Evolutionary conservation across 495 filamentous ascomycete species (phyloP).

Genomic region (Podospora bellae-mahoneyi): DNA sequence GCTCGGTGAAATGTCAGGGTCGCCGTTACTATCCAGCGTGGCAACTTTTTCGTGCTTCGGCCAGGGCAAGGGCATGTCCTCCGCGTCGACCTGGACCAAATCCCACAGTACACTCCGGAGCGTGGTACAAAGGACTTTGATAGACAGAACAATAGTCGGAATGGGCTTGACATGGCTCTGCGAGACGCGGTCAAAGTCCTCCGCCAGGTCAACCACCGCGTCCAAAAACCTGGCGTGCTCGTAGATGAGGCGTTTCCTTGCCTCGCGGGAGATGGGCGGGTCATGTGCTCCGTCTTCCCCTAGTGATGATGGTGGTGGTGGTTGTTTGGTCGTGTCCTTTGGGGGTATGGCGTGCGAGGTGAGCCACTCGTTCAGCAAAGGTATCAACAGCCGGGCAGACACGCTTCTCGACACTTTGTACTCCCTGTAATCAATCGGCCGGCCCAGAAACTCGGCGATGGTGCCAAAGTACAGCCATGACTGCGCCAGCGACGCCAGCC

Average conservation of each 20-base stretch:
- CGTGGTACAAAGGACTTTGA: constrained; percentile 27
- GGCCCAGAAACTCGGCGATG: constrained; percentile 29
- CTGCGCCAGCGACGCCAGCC: constrained; percentile 25
- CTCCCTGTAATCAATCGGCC: constrained; percentile 22
- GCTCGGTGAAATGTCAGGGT: constrained; percentile 18
- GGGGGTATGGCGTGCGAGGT: constrained; percentile 7
- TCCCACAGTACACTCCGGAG: constrained; percentile 21
- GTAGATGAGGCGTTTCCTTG: constrained; percentile 16
- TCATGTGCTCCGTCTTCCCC: not conserved
- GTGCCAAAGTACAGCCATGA: constrained; percentile 30
- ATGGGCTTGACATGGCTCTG: constrained; percentile 24
- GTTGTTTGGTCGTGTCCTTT: not conserved
- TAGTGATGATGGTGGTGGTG: not conserved
- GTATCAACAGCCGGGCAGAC: constrained; percentile 19
- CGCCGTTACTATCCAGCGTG: constrained; percentile 9
- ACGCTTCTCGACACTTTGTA: constrained; percentile 22
- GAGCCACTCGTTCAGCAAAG: constrained; percentile 24
- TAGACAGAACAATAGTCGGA: constrained; percentile 25
- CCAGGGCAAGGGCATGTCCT: constrained; percentile 18
- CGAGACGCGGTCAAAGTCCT: constrained; percentile 29
- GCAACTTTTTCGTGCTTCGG: constrained; percentile 18
- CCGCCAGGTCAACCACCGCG: constrained; percentile 22
- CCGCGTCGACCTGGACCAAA: constrained; percentile 16
- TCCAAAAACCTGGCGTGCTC: constrained; percentile 24
- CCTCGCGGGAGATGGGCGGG: constrained; percentile 5